A percentile compares a stretch with the other conserved stretches of the same genome.
Conservation (phyloP, 139 green algal genomes). For the Nannochloris sp. region DNA sequence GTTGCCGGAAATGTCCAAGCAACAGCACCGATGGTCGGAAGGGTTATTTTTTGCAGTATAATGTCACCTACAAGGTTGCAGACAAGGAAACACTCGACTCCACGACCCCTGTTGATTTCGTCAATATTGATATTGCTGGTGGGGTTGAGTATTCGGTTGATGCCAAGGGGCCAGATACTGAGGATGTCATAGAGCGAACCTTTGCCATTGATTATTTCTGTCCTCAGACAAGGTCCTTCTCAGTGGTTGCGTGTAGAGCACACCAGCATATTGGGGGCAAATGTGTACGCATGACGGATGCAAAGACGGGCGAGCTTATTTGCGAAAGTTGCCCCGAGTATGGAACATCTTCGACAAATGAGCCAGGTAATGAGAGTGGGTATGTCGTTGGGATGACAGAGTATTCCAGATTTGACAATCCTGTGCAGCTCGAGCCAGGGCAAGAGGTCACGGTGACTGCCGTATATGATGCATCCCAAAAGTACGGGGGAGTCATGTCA, state of each 20-base stretch:
- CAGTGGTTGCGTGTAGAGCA: neutral
- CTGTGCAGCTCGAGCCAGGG: constrained; percentile 2
- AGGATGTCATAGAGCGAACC: neutral
- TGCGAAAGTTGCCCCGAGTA: neutral
- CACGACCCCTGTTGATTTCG: neutral
- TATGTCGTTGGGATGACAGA: constrained; percentile 9
- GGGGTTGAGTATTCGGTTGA: constrained; percentile 4
- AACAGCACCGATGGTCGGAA: neutral
- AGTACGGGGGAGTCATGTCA: constrained; percentile 9
- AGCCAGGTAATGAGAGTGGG: constrained; percentile 5
- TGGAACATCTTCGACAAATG: neutral
- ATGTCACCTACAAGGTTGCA: constrained; percentile 8
- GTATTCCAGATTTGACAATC: neutral
- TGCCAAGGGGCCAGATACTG: neutral
- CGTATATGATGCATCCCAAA: neutral
- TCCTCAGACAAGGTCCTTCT: neutral
- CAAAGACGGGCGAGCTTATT: neutral
- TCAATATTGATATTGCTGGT: constrained; percentile 1
- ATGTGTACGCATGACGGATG: constrained; percentile 3
- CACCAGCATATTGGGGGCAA: constrained; percentile 10
- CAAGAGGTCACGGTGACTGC: constrained; percentile 2
- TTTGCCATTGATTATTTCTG: constrained; percentile 13
- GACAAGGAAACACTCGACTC: neutral
- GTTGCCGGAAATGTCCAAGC: constrained; percentile 5
- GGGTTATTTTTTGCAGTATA: constrained; percentile 7